phyloP scores from a whole-genome alignment of 139 green algal species.

The Monoraphidium neglectum region DNA sequence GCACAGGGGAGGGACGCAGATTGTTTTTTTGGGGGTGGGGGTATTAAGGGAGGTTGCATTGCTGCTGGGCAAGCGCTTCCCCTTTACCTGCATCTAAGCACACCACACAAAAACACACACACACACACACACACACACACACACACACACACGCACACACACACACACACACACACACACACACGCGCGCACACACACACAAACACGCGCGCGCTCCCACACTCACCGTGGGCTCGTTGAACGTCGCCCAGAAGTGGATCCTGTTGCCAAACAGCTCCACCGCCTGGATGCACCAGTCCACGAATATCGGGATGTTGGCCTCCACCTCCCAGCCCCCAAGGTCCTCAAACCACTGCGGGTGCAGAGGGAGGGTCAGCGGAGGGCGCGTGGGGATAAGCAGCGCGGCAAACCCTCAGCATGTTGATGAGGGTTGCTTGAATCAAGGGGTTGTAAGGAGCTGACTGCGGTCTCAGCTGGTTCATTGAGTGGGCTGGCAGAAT shows the following conservation, averaged over 20 bases:
- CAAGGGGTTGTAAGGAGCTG: too few relatives aligned
- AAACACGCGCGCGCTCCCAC: not conserved
- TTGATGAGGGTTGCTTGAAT: too few relatives aligned
- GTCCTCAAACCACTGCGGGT: conserved; percentile 67
- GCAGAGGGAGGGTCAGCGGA: too few relatives aligned
- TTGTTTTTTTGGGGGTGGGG: not conserved
- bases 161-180: not conserved
- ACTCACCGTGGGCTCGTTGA: conserved; percentile 87
- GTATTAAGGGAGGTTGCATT: not conserved
- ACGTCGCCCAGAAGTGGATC: conserved; percentile 76
- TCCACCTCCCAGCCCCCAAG: conserved; percentile 73
- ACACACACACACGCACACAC: not conserved
- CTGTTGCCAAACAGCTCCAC: conserved; percentile 64
- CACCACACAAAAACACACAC: not conserved
- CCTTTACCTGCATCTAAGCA: too few relatives aligned
- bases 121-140: not conserved
- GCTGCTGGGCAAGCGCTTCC: not conserved
- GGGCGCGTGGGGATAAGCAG: too few relatives aligned
- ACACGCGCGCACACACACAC: not conserved
- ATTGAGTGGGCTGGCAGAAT: too few relatives aligned
- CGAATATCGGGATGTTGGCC: conserved; percentile 79
- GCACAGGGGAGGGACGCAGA: conserved; percentile 15
- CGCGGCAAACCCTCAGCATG: too few relatives aligned
- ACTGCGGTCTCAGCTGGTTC: too few relatives aligned
- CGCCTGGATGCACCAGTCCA: conserved; percentile 60